Percentiles rank a stretch among this genome's conserved stretches.
These are phyloP conservation scores for Sugiyamaella americana DNA, from an alignment of 805 yeast genomes.

Conservation along the genomic window DNA sequence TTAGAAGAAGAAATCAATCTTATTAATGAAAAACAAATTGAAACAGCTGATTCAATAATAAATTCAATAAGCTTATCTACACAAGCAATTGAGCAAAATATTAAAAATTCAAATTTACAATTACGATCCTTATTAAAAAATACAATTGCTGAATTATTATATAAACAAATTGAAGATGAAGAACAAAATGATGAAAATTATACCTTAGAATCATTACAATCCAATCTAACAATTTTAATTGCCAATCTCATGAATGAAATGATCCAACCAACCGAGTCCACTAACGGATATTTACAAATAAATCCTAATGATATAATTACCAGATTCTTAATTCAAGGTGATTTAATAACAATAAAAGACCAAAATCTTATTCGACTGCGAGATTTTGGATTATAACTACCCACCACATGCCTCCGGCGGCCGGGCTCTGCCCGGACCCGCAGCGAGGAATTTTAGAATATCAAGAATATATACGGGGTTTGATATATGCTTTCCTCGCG, in stretches of 20 bases:
- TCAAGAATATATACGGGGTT: too few species aligned
- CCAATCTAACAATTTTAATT: conserved; percentile 5
- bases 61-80: neutral
- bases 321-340: conserved; percentile 15
- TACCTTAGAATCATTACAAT: neutral
- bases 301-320: conserved; percentile 14
- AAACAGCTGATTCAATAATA: neutral
- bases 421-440: too few species aligned
- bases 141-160: neutral
- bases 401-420: too few species aligned
- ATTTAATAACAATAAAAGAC: conserved; percentile 11
- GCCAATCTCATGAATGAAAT: conserved; percentile 16
- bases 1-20: neutral
- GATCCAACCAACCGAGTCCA: conserved; percentile 10
- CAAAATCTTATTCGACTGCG: conserved; percentile 16
- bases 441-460: too few species aligned
- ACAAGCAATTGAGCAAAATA: neutral
- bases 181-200: too few species aligned
- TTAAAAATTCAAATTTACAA: neutral
- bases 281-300: conserved; percentile 12
- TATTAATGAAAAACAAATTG: neutral
- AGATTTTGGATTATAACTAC: conserved; percentile 15
- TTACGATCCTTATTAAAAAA: conserved; percentile 7
- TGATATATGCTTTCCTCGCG: too few species aligned
- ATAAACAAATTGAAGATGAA: neutral